phyloP scores from a whole-genome alignment of 352 stramenopile species.

The Phytophthora meadii region DNA sequence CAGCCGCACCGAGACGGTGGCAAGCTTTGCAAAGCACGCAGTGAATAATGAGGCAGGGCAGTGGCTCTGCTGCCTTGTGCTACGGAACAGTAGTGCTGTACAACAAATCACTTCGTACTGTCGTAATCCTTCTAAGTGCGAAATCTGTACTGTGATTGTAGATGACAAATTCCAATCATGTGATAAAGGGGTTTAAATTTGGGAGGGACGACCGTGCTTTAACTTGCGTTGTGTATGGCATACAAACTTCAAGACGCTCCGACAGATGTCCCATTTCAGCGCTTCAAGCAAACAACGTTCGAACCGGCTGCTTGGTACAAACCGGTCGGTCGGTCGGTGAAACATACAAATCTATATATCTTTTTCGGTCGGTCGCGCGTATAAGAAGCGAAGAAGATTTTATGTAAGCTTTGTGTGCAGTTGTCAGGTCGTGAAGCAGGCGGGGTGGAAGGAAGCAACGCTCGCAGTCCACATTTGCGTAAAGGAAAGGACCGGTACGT shows the following conservation, averaged over 20 bases:
- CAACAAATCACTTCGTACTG: no score
- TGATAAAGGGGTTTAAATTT: no score
- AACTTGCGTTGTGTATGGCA: background rate
- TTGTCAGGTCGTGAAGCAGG: constrained; percentile 34
- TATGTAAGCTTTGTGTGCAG: constrained; percentile 9
- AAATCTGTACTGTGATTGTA: no score
- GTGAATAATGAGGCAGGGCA: background rate
- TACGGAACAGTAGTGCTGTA: no score
- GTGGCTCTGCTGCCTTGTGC: no score
- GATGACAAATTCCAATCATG: no score
- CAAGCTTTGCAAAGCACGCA: background rate
- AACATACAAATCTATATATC: background rate
- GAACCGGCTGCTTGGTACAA: constrained; percentile 22
- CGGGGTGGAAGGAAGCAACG: constrained; percentile 32
- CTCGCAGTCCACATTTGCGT: constrained; percentile 40
- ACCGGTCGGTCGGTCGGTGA: constrained; percentile 11
- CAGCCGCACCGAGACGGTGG: no score
- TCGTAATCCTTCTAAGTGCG: no score
- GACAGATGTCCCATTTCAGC: constrained; percentile 12
- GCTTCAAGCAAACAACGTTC: constrained; percentile 11
- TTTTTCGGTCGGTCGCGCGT: constrained; percentile 15
- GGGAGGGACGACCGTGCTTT: no score
- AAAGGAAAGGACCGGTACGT: constrained; percentile 39
- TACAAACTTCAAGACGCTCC: constrained; percentile 15
- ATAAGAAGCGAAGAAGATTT: constrained; percentile 30